Conservation (phyloP, 148 eudicot species). For the Gaultheria prostrata region DNA sequence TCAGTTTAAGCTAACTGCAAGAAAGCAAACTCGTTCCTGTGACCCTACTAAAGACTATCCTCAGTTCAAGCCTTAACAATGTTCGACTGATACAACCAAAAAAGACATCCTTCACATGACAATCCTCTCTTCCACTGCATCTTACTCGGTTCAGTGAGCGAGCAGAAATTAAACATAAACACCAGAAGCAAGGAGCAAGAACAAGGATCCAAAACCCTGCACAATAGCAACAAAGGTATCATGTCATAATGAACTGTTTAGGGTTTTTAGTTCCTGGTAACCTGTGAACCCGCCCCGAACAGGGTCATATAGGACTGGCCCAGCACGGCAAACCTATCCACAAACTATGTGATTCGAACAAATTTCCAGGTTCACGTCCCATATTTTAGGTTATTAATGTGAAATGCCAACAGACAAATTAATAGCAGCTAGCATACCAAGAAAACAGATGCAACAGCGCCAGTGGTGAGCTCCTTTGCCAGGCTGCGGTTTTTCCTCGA, state of each 20-base stretch:
- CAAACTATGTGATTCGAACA: background rate
- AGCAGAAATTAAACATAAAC: conserved; percentile 67
- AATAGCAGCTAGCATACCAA: conserved; percentile 46
- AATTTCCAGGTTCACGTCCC: background rate
- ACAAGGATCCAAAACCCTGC: conserved; percentile 99
- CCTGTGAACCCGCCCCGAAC: background rate
- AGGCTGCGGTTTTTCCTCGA: conserved; percentile 88
- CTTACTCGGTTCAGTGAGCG: background rate
- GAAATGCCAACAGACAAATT: background rate
- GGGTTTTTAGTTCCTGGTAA: background rate
- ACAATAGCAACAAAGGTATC: conserved; percentile 14
- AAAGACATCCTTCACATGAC: background rate
- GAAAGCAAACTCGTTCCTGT: background rate
- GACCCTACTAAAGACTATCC: background rate
- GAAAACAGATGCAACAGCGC: conserved; percentile 90
- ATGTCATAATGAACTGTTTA: background rate
- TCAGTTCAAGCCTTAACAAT: background rate
- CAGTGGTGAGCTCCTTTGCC: conserved; percentile 74
- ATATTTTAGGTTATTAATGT: background rate
- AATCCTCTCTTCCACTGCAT: background rate
- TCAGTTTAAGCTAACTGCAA: background rate
- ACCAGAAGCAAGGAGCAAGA: conserved; percentile 83
- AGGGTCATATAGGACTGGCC: background rate
- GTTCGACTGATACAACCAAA: conserved; percentile 6
- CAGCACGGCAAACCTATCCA: background rate